Percentiles rank a stretch among this genome's conserved stretches.
These are phyloP conservation scores for Ascoidea rubescens DNA, from an alignment of 805 yeast species.

Conservation along the genomic window DNA sequence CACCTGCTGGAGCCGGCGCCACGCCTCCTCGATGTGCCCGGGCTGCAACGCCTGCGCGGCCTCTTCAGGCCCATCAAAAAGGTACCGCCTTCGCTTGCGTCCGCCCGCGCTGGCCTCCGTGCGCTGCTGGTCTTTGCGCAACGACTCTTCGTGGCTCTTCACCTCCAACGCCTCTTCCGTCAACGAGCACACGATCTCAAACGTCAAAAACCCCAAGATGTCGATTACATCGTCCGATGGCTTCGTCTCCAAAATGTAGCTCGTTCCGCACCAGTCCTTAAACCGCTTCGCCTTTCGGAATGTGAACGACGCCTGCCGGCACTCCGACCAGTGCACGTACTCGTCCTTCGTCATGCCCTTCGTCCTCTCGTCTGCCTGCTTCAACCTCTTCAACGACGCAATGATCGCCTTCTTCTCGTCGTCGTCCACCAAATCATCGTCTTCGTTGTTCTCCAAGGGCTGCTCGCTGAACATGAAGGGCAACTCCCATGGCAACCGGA, in stretches of 20 bases:
- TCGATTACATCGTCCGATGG: conserved; percentile 96
- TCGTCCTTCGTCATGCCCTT: conserved; percentile 90
- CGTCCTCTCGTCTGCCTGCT: conserved; percentile 90
- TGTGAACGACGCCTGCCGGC: conserved; percentile 94
- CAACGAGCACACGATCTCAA: conserved; percentile 88
- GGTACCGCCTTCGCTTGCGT: conserved; percentile 31
- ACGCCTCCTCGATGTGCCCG: conserved; percentile 77
- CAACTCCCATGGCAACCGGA: conserved; percentile 89
- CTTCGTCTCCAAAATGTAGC: conserved; percentile 71
- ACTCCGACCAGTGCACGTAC: conserved; percentile 97
- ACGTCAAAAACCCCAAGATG: conserved; percentile 86
- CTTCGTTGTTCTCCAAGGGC: conserved; percentile 55
- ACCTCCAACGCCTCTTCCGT: conserved; percentile 85
- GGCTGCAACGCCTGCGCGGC: conserved; percentile 66
- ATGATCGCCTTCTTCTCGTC: conserved; percentile 82
- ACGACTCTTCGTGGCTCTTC: conserved; percentile 50
- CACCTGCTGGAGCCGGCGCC: conserved; percentile 58
- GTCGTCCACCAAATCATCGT: conserved; percentile 61
- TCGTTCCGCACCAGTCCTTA: conserved; percentile 90
- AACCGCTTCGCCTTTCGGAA: conserved; percentile 89
- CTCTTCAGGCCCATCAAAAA: conserved; percentile 85
- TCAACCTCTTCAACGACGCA: conserved; percentile 78
- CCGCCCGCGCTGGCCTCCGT: conserved; percentile 13
- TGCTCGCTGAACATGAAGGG: conserved; percentile 90
- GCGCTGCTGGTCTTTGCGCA: conserved; percentile 14